Evolutionary conservation across 495 filamentous ascomycete genomes (phyloP).

Genomic region (Arthonia radiata): DNA sequence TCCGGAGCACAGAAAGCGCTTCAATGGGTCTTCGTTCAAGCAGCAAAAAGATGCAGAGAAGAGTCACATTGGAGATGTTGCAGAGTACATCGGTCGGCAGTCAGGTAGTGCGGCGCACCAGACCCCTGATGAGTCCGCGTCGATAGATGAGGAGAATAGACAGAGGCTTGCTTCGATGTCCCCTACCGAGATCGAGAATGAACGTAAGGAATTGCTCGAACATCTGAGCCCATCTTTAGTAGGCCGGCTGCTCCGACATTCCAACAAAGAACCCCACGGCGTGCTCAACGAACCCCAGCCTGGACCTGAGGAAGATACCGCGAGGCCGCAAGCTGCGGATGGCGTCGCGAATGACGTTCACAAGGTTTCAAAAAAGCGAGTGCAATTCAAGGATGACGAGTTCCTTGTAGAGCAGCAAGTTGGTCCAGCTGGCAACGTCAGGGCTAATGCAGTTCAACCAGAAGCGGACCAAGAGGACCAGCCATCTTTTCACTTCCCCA

Average conservation of each 20-base stretch:
- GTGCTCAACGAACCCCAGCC: too few species aligned
- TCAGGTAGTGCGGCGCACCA: too few species aligned
- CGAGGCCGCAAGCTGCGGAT: too few species aligned
- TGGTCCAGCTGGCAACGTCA: too few species aligned
- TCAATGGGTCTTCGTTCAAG: slow-evolving; percentile 50
- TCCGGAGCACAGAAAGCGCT: slow-evolving; percentile 59
- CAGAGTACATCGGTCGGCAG: too few species aligned
- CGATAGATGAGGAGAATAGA: slow-evolving; percentile 64
- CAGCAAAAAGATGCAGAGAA: slow-evolving; percentile 25
- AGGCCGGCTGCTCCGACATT: slow-evolving; percentile 49
- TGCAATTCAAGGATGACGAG: too few species aligned
- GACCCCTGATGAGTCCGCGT: slow-evolving; percentile 39
- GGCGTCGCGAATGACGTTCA: too few species aligned
- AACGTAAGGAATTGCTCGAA: slow-evolving; percentile 46
- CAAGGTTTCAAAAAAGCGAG: too few species aligned
- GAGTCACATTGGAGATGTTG: slow-evolving; percentile 1
- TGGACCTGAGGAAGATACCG: too few species aligned
- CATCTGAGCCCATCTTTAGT: slow-evolving; percentile 45
- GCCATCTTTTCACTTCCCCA: slow-evolving; percentile 32
- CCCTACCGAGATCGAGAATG: slow-evolving; percentile 48
- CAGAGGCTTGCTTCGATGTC: slow-evolving; percentile 58
- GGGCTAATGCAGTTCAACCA: too few species aligned
- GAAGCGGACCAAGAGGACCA: too few species aligned
- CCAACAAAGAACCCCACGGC: slow-evolving; percentile 69
- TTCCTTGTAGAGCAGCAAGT: too few species aligned